Conservation (phyloP, 257 asterid genomes). For the Cruciata laevipes region DNA sequence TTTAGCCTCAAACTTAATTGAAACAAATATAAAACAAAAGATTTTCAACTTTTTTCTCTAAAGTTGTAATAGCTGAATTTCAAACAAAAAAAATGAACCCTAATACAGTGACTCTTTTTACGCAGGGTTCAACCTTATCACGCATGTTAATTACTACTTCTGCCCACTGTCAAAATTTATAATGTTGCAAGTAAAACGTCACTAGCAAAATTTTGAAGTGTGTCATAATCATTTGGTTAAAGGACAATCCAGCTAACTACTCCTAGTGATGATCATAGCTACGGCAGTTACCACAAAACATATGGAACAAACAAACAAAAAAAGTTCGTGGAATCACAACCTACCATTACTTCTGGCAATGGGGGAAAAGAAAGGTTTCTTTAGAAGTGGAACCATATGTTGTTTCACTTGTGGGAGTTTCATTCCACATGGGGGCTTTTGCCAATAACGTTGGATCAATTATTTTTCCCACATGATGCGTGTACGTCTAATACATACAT, state of each 20-base stretch:
- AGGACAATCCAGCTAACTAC: neutral
- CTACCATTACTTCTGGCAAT: neutral
- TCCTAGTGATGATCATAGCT: neutral
- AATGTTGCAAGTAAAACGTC: neutral
- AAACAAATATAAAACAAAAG: no score
- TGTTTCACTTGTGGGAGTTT: conserved; percentile 5
- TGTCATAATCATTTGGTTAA: neutral
- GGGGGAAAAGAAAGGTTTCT: neutral
- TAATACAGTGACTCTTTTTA: no score
- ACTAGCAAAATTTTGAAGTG: neutral
- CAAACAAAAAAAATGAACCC: no score
- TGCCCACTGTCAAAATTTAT: no score
- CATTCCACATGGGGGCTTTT: conserved; percentile 7
- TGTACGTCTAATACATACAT: neutral
- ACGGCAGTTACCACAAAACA: neutral
- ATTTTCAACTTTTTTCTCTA: no score
- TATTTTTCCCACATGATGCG: conserved; percentile 14
- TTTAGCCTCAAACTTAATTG: no score
- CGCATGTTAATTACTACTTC: no score
- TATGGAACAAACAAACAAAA: neutral
- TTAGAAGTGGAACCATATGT: neutral
- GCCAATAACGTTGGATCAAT: conserved; percentile 14
- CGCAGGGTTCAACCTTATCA: no score
- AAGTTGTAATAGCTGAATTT: no score
- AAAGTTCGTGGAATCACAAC: neutral